A percentile compares a stretch with the other conserved stretches of the same genome.
These are phyloP conservation scores for Cystofilobasidium capitatum DNA, from an alignment of 768 basidiomycete species.

Conservation along the genomic window DNA sequence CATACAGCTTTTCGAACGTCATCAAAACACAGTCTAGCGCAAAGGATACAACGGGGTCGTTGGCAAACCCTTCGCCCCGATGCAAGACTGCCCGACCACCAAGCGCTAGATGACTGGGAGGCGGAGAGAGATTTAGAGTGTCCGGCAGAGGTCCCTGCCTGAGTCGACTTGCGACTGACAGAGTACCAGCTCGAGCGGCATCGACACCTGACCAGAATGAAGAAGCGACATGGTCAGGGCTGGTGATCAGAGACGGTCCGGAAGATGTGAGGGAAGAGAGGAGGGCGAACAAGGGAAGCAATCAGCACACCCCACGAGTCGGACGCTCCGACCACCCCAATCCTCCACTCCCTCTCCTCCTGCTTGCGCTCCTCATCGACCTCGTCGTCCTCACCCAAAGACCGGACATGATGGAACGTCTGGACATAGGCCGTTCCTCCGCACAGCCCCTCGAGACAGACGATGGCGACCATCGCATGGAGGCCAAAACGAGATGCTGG, in stretches of 20 bases:
- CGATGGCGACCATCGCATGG: constrained; percentile 41
- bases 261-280: background rate
- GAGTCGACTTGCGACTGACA: constrained; percentile 61
- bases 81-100: no score
- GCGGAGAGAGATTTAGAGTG: constrained; percentile 4
- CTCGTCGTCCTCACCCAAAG: constrained; percentile 38
- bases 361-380: constrained; percentile 50
- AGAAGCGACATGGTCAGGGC: constrained; percentile 65
- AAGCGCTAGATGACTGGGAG: no score
- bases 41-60: no score
- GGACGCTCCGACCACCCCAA: constrained; percentile 77
- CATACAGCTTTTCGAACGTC: no score
- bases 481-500: constrained; percentile 46
- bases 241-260: constrained; percentile 39
- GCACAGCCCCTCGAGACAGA: constrained; percentile 81
- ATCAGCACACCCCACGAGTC: constrained; percentile 65
- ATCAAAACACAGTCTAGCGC: no score
- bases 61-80: no score
- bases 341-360: constrained; percentile 80
- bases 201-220: constrained; percentile 55
- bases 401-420: constrained; percentile 67
- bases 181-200: constrained; percentile 66
- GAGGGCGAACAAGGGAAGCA: constrained; percentile 45
- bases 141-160: constrained; percentile 57
- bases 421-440: constrained; percentile 90